Evolutionary conservation across 2,329 filamentous ascomycete species (phyloP), one percentile per base, ranked within the genome.

Genomic region (Nannizziopsis arthrosporioides): DNA sequence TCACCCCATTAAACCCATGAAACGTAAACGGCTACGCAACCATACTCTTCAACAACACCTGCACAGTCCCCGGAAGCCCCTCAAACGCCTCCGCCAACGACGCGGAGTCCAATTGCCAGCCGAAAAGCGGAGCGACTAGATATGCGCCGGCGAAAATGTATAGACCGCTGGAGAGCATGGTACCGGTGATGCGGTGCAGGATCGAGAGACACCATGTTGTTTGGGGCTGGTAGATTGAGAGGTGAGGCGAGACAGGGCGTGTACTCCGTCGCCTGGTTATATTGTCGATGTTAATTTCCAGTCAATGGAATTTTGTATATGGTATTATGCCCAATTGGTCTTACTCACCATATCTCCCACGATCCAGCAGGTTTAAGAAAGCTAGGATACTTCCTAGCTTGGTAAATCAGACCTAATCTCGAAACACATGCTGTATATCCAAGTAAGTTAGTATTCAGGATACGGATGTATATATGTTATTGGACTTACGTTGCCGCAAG

Each of bases 161-260:
- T 54, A 93, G 75, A 43, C 73, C 69, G 55, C 82, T 85, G 51
- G 80, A 82, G 56, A 93, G 75, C 51, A 75, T 67, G 62, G 76
- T 69, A 59, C 86, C 88, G 15, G 85, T 90, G 71, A 94, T 79
- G 61, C 88, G 86, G 73, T 87, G 84, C 70, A 85, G 75, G 49
- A 73, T 79, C 57, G 80, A 81, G 57, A 75, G 74, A 66, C 85
- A 82, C 82, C 81, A 94, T 58, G 85, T 92, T 70, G 94, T 84
- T 68, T 85, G 80, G 52, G 82, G 78, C 67, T 80, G 77, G 80
- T 94, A 95, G 77, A 92, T 88, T 61, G 70, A 65, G 54, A 95
- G 78, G 64, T 95, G 88, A 49, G 88, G 88, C 36, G 86, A 76
- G 58, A 94, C 75, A 63, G 88, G 88, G 44, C 88, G 88, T n/a